These are phyloP conservation scores for Penicillium polonicum DNA, from an alignment of 2,329 filamentous ascomycete genomes.

Conservation along the genomic window DNA sequence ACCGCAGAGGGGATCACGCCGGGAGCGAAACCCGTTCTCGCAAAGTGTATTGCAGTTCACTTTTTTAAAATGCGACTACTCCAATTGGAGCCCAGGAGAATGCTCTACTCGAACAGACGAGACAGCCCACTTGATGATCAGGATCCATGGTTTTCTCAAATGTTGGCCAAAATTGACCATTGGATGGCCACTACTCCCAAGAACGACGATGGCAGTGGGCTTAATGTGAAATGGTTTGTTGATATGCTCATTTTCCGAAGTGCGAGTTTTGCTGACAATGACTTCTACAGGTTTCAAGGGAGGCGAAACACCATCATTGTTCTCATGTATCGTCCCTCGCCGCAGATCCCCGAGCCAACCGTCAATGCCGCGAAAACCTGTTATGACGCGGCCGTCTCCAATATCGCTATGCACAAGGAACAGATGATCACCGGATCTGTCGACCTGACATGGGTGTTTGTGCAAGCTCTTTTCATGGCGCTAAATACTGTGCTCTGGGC, in stretches of 20 bases:
- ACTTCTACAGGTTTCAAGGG: constrained; percentile 55
- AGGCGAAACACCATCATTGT: constrained; percentile 86
- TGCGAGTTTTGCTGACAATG: not conserved
- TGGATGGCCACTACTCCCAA: constrained; percentile 79
- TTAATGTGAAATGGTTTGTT: constrained; percentile 77
- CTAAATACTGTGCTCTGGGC: constrained; percentile 92
- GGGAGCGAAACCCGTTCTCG: constrained; percentile 68
- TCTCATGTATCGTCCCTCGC: constrained; percentile 84
- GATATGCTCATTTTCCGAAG: not conserved
- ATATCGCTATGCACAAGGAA: constrained; percentile 75
- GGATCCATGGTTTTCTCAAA: constrained; percentile 82
- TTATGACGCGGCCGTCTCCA: constrained; percentile 77
- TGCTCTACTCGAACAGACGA: constrained; percentile 80
- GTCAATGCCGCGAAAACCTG: constrained; percentile 74
- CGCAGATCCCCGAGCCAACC: constrained; percentile 85
- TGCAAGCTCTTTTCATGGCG: constrained; percentile 84
- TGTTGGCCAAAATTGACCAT: constrained; percentile 72
- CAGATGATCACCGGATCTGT: constrained; percentile 74
- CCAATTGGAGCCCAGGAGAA: constrained; percentile 83
- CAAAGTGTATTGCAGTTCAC: constrained; percentile 87
- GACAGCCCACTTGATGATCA: constrained; percentile 72
- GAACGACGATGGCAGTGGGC: constrained; percentile 64
- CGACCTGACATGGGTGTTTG: constrained; percentile 92
- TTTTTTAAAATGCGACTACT: constrained; percentile 88
- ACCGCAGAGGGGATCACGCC: constrained; percentile 71